phyloP scores from a whole-genome alignment of 495 filamentous ascomycete genomes.

The Aspergillus incahuasiensis region DNA sequence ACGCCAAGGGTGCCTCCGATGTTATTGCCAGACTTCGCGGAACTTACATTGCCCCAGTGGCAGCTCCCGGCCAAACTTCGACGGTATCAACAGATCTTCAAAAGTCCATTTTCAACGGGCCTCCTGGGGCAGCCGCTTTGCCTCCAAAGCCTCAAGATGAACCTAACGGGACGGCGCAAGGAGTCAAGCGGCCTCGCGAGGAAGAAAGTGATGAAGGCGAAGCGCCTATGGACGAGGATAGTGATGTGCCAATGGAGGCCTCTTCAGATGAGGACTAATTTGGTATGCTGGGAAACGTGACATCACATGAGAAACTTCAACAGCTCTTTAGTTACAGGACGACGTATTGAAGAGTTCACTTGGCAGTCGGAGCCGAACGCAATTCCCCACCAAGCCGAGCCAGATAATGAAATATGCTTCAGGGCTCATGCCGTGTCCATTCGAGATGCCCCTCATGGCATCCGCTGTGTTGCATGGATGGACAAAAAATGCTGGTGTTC shows the following conservation, averaged over 20 bases:
- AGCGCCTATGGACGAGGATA: conserved; percentile 70
- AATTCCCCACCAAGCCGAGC: conserved; percentile 71
- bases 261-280: conserved; percentile 49
- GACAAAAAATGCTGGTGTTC: conserved; percentile 70
- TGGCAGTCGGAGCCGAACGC: conserved; percentile 69
- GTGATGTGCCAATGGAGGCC: conserved; percentile 53
- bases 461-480: conserved; percentile 85
- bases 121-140: conserved; percentile 44
- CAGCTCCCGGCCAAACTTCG: conserved; percentile 38
- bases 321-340: no score
- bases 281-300: background rate
- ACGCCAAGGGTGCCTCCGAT: conserved; percentile 82
- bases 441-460: conserved; percentile 54
- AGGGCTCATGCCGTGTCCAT: conserved; percentile 46
- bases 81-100: conserved; percentile 68
- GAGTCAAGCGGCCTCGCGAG: conserved; percentile 64
- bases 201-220: conserved; percentile 66
- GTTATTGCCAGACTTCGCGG: conserved; percentile 86
- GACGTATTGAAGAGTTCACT: conserved; percentile 33
- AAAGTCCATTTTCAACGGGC: conserved; percentile 74
- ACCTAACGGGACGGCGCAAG: conserved; percentile 30
- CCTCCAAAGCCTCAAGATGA: conserved; percentile 38
- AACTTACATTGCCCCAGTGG: conserved; percentile 64
- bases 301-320: background rate
- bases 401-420: conserved; percentile 73